phyloP scores from a whole-genome alignment of 257 asterid species.

The Marsdenia floribunda region DNA sequence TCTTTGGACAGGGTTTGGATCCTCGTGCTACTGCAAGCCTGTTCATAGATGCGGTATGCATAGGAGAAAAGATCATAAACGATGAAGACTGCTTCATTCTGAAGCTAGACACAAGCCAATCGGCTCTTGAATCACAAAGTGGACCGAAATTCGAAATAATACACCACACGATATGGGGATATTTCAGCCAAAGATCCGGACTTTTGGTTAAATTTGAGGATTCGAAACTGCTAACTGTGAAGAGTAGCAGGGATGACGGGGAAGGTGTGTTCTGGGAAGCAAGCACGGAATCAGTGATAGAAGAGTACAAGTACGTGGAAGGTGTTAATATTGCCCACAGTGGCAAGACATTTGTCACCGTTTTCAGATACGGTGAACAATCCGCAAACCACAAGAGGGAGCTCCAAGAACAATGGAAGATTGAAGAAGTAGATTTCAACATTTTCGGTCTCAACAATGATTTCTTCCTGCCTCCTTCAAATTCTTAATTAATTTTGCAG shows the following conservation, averaged over 20 bases:
- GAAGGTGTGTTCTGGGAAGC: conserved; percentile 91
- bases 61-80: conserved; percentile 81
- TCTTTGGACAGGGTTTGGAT: conserved; percentile 53
- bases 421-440: conserved; percentile 84
- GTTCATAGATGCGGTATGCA: conserved; percentile 83
- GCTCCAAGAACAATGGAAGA: conserved; percentile 73
- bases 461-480: conserved; percentile 70
- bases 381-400: conserved; percentile 87
- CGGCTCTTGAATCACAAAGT: conserved; percentile 67
- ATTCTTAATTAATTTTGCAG: no score
- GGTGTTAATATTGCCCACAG: conserved; percentile 81
- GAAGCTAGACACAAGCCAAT: conserved; percentile 74
- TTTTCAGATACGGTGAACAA: conserved; percentile 82
- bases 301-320: conserved; percentile 72
- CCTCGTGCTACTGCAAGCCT: conserved; percentile 68
- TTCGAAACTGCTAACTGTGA: conserved; percentile 67
- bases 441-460: conserved; percentile 52
- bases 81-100: conserved; percentile 85
- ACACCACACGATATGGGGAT: conserved; percentile 94
- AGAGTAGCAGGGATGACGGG: conserved; percentile 70
- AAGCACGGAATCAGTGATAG: conserved; percentile 76
- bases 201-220: conserved; percentile 81
- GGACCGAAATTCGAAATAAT: conserved; percentile 66
- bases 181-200: conserved; percentile 94
- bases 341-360: conserved; percentile 68